A percentile compares a stretch with the other conserved stretches of the same genome.
Evolutionary conservation across 176 grass and related monocot species (phyloP).

Genomic region (Tillandsia leiboldiana): DNA sequence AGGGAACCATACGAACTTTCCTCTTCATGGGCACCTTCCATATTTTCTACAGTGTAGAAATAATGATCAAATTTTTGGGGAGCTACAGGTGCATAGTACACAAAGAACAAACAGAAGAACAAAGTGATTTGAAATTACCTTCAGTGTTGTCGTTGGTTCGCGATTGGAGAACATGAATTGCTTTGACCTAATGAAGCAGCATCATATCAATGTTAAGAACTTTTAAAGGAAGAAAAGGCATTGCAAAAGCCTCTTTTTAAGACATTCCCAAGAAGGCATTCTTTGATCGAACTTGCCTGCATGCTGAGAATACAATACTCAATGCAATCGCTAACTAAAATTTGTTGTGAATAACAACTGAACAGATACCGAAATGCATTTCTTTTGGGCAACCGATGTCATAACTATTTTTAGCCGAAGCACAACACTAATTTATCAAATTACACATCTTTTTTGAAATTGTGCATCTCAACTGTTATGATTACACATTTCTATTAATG

Average conservation of each 20-base stretch:
- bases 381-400: background rate
- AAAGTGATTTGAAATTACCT: constrained; percentile 24
- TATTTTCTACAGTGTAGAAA: constrained; percentile 32
- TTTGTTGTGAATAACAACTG: background rate
- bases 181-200: constrained; percentile 58
- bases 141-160: constrained; percentile 53
- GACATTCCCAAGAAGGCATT: background rate
- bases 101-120: background rate
- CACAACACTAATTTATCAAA: too few relatives aligned
- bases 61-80: background rate
- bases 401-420: too few relatives aligned
- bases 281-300: background rate
- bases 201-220: background rate
- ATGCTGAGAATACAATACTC: background rate
- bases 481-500: background rate
- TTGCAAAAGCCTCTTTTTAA: background rate
- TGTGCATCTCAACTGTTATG: too few relatives aligned
- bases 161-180: constrained; percentile 55
- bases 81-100: background rate
- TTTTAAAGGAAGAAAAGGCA: background rate
- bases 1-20: constrained; percentile 74
- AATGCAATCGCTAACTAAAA: background rate
- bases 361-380: background rate
- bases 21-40: constrained; percentile 32
- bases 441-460: too few relatives aligned